A percentile compares a stretch with the other conserved stretches of the same genome.
These are phyloP conservation scores for Yarrowia sp. DNA, from an alignment of 805 yeast genomes.

Conservation along the genomic window DNA sequence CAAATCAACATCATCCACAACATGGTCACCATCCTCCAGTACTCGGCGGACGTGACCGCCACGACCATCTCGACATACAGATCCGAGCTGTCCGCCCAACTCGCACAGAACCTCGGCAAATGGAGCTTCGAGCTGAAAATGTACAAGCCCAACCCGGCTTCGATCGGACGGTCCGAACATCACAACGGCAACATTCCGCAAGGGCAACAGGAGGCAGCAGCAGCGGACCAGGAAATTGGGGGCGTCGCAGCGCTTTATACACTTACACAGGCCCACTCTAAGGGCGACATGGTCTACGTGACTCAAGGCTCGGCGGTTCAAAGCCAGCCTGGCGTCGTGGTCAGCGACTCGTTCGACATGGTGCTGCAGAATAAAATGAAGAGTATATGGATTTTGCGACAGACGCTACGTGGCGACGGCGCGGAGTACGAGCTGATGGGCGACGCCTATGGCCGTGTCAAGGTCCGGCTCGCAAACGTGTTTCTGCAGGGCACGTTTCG, in stretches of 20 bases:
- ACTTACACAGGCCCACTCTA: constrained; percentile 35
- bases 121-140: constrained; percentile 72
- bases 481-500: constrained; percentile 72
- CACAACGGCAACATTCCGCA: constrained; percentile 16
- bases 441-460: constrained; percentile 45
- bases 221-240: constrained; percentile 1
- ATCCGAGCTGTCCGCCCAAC: constrained; percentile 65
- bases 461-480: constrained; percentile 65
- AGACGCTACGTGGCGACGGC: constrained; percentile 73
- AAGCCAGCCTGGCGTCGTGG: constrained; percentile 40
- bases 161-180: constrained; percentile 34
- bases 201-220: neutral
- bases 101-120: constrained; percentile 58
- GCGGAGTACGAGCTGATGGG: constrained; percentile 51
- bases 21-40: constrained; percentile 18
- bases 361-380: constrained; percentile 58
- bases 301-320: constrained; percentile 30
- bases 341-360: constrained; percentile 56
- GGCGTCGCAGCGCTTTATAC: constrained; percentile 35
- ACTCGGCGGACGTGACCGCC: constrained; percentile 29
- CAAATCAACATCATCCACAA: neutral
- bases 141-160: constrained; percentile 59
- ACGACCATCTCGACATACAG: constrained; percentile 63
- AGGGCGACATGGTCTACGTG: constrained; percentile 37
- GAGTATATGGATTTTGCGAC: constrained; percentile 68